Conservation (phyloP, 2,329 filamentous ascomycete genomes). For the Diaporthe sp. region DNA sequence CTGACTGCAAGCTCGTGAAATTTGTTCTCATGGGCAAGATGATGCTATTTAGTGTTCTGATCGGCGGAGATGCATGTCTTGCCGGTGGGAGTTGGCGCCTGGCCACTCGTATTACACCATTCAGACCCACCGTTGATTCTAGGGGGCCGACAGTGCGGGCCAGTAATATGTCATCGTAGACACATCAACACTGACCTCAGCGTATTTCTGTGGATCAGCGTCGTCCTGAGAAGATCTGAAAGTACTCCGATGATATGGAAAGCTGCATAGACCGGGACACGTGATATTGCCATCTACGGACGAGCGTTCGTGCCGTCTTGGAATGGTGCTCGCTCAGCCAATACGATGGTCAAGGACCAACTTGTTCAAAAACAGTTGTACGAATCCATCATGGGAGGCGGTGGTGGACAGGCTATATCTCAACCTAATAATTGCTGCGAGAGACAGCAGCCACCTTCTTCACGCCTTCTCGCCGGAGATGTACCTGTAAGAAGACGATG, state of each 20-base stretch:
- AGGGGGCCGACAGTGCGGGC: neutral
- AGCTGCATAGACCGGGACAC: neutral
- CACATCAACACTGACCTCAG: constrained; percentile 1
- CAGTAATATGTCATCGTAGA: neutral
- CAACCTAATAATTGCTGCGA: neutral
- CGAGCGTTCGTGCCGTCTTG: neutral
- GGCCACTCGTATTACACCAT: constrained; percentile 21
- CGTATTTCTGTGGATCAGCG: neutral
- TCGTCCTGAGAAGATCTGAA: neutral
- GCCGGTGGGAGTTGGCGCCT: neutral
- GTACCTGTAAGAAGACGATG: neutral
- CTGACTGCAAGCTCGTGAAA: neutral
- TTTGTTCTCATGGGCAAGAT: neutral
- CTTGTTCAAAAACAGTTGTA: neutral
- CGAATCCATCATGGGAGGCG: neutral
- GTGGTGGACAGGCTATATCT: neutral
- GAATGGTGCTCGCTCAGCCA: neutral
- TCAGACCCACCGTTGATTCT: constrained; percentile 17
- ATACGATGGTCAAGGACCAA: neutral
- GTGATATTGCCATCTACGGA: neutral
- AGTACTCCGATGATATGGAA: neutral
- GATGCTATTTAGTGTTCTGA: neutral
- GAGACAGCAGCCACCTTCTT: neutral
- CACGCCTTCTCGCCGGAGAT: neutral
- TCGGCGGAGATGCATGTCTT: neutral